Percentiles rank a stretch among this genome's conserved stretches.
Evolutionary conservation across 495 filamentous ascomycete genomes (phyloP).

Genomic region (Penicillium chermesinum): DNA sequence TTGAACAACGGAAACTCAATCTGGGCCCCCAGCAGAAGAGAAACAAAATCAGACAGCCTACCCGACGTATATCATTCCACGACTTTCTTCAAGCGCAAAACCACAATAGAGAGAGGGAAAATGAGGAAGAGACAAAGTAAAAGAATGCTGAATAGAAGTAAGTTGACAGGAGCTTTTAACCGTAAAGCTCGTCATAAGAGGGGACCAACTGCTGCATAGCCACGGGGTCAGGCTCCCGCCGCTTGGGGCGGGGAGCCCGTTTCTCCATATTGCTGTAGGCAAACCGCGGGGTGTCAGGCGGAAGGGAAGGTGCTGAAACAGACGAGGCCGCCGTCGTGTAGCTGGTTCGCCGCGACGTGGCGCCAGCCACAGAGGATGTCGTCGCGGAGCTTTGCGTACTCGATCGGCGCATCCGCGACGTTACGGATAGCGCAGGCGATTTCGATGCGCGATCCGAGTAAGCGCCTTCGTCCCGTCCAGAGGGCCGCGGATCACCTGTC

Average conservation of each 20-base stretch:
- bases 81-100: no score
- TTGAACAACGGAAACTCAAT: neutral
- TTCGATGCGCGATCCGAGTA: slow-evolving; percentile 26
- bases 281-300: slow-evolving; percentile 27
- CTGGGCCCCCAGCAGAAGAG: neutral
- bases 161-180: slow-evolving; percentile 16
- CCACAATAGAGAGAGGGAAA: no score
- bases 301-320: slow-evolving; percentile 26
- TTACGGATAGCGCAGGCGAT: slow-evolving; percentile 39
- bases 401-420: slow-evolving; percentile 41
- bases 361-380: slow-evolving; percentile 23
- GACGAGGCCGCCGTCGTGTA: slow-evolving; percentile 27
- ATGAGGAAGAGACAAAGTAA: no score
- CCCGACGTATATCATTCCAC: neutral
- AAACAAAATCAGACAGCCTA: neutral
- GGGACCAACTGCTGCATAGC: slow-evolving; percentile 34
- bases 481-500: slow-evolving; percentile 5
- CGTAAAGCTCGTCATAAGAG: slow-evolving; percentile 44
- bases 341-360: slow-evolving; percentile 38
- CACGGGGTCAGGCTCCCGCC: slow-evolving; percentile 16
- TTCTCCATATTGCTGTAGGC: slow-evolving; percentile 18
- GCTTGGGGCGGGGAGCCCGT: slow-evolving; percentile 19
- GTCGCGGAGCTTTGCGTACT: slow-evolving; percentile 33
- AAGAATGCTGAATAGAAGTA: slow-evolving; percentile 1
- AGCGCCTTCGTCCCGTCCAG: slow-evolving; percentile 13